Conservation (phyloP, 768 basidiomycete species). For the Boletus fagicola region DNA sequence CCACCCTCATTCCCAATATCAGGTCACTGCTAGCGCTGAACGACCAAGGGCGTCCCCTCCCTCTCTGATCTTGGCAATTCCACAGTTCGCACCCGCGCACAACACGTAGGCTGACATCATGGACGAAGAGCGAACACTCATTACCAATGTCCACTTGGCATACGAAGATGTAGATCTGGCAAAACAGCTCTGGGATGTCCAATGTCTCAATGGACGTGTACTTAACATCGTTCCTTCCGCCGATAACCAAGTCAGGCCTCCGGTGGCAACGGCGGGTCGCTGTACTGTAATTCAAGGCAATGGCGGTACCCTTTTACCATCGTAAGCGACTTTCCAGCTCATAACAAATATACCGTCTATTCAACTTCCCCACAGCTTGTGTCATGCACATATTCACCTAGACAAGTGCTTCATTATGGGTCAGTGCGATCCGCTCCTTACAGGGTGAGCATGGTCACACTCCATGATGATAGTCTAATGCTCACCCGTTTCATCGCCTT, state of each 20-base stretch:
- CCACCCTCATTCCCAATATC: background rate
- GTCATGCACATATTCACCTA: constrained; percentile 64
- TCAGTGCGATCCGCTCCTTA: constrained; percentile 48
- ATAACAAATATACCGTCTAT: constrained; percentile 17
- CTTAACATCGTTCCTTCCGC: constrained; percentile 21
- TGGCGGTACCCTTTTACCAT: constrained; percentile 33
- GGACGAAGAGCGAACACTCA: constrained; percentile 9
- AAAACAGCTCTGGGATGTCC: constrained; percentile 33
- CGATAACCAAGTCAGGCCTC: constrained; percentile 1
- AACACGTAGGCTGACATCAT: background rate
- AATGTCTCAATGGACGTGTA: constrained; percentile 32
- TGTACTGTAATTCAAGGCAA: constrained; percentile 22
- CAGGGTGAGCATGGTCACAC: constrained; percentile 42
- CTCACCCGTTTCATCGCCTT: constrained; percentile 1
- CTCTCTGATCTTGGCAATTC: background rate
- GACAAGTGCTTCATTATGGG: constrained; percentile 69
- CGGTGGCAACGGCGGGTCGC: background rate
- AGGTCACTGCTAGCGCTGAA: background rate
- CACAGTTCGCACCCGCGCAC: background rate
- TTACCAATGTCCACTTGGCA: constrained; percentile 33
- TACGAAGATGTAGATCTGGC: constrained; percentile 27
- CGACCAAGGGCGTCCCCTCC: background rate
- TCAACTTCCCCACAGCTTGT: constrained; percentile 35
- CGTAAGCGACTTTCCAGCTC: constrained; percentile 20
- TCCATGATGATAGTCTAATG: background rate